A percentile compares a stretch with the other conserved stretches of the same genome.
Evolutionary conservation across 2,329 filamentous ascomycete genomes (phyloP).

Genomic region (Tolypocladium amazonense): DNA sequence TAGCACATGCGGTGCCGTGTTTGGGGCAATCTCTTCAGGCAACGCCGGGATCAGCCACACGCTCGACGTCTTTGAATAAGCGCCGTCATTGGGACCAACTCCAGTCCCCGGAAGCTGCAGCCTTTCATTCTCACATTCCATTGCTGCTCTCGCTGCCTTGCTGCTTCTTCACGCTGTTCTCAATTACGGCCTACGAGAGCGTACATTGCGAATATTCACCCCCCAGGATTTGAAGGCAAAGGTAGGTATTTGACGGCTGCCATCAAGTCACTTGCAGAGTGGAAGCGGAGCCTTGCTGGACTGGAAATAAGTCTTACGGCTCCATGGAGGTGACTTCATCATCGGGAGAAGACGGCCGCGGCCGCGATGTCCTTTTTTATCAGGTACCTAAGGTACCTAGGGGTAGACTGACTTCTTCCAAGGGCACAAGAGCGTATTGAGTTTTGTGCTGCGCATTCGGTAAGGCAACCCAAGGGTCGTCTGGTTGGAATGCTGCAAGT

Average conservation of each 20-base stretch:
- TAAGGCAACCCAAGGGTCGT: background rate
- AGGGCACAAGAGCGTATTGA: background rate
- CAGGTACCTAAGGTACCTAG: too few species aligned
- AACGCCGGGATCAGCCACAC: background rate
- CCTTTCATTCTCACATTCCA: too few species aligned
- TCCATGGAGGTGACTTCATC: background rate
- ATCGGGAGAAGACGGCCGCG: background rate
- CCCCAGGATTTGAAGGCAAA: too few species aligned
- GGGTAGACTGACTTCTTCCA: background rate
- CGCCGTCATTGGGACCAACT: background rate
- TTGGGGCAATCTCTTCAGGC: background rate
- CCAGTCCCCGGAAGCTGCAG: too few species aligned
- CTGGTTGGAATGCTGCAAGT: background rate
- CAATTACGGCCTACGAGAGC: too few species aligned
- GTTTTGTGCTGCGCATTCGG: background rate
- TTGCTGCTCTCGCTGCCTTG: too few species aligned
- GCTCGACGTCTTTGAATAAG: background rate
- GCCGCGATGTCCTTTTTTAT: too few species aligned
- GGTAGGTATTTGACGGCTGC: background rate
- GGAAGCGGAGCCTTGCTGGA: background rate
- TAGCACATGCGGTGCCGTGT: background rate
- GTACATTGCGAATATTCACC: too few species aligned
- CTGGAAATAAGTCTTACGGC: background rate
- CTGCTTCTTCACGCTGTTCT: too few species aligned
- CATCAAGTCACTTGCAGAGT: background rate